These are phyloP conservation scores for Penicillium sp. DNA, from an alignment of 2,329 filamentous ascomycete species.

Conservation along the genomic window DNA sequence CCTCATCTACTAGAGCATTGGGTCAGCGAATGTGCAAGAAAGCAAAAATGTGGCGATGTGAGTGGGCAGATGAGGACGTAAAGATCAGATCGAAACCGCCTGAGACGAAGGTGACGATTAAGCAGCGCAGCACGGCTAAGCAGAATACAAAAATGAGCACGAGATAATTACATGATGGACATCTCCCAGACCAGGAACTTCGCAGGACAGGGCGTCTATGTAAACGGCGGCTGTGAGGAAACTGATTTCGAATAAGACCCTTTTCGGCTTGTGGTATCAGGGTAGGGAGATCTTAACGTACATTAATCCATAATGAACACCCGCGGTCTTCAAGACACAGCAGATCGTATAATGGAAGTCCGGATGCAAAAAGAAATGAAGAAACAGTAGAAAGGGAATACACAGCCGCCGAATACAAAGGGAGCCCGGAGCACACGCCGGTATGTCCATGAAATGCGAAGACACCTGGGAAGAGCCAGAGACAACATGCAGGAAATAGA, in stretches of 20 bases:
- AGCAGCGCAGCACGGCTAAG: constrained; percentile 9
- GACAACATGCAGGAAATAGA: constrained; percentile 15
- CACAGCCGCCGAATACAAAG: constrained; percentile 25
- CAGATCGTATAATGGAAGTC: constrained; percentile 28
- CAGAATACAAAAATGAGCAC: constrained; percentile 24
- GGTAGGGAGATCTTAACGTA: constrained; percentile 45
- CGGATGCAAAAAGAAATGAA: constrained; percentile 28
- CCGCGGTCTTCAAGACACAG: constrained; percentile 29
- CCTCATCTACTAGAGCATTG: constrained; percentile 35
- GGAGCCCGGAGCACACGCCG: constrained; percentile 25
- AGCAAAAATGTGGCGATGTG: constrained; percentile 8
- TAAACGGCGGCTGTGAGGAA: constrained; percentile 39
- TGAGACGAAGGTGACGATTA: background rate
- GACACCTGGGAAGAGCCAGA: constrained; percentile 25
- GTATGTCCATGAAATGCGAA: constrained; percentile 30
- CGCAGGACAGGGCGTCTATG: constrained; percentile 32
- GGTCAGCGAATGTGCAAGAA: constrained; percentile 23
- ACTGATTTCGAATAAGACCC: constrained; percentile 39
- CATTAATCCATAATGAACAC: constrained; percentile 37
- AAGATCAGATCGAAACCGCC: background rate
- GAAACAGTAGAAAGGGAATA: constrained; percentile 14
- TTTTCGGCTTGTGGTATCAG: constrained; percentile 34
- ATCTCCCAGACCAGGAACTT: constrained; percentile 22
- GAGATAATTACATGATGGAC: constrained; percentile 31
- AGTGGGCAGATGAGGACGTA: constrained; percentile 5